Evolutionary conservation across 192 early-diverging fungal species (phyloP).

Genomic region (Gorgonomyces haynaldii): DNA sequence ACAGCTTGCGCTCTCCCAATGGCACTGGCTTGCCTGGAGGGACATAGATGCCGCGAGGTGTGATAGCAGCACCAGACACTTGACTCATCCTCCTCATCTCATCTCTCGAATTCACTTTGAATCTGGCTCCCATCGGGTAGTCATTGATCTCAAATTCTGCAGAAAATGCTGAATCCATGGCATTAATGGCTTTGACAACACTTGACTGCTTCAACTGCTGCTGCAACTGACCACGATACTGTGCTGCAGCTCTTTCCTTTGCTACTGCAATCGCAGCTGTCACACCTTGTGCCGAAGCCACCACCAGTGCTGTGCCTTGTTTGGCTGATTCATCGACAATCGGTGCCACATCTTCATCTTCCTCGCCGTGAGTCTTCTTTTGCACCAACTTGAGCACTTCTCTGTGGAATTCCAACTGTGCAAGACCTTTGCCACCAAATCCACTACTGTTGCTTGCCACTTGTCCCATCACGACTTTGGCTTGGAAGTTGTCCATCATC

Average conservation of each 20-base stretch:
- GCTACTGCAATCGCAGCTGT: slow-evolving; percentile 6
- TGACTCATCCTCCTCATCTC: slow-evolving; percentile 88
- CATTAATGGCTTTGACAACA: not conserved
- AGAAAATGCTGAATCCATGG: slow-evolving; percentile 40
- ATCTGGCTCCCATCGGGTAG: slow-evolving; percentile 88
- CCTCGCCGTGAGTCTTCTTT: slow-evolving; percentile 65
- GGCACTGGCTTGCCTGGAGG: slow-evolving; percentile 70
- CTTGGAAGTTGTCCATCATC: slow-evolving; percentile 66
- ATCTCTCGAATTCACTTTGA: slow-evolving; percentile 93
- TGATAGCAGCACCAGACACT: slow-evolving; percentile 88
- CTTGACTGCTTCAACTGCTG: slow-evolving; percentile 23
- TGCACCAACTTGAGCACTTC: slow-evolving; percentile 84
- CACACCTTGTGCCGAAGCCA: slow-evolving; percentile 7
- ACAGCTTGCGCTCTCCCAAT: slow-evolving; percentile 79
- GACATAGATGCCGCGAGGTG: slow-evolving; percentile 83
- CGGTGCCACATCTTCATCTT: slow-evolving; percentile 60
- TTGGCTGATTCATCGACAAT: slow-evolving; percentile 25
- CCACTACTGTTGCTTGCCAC: slow-evolving; percentile 62
- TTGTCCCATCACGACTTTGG: slow-evolving; percentile 66
- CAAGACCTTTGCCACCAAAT: slow-evolving; percentile 95
- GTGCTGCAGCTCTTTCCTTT: no score
- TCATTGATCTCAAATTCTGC: slow-evolving; percentile 96
- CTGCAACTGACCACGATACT: slow-evolving; percentile 3
- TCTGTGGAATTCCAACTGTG: slow-evolving; percentile 84
- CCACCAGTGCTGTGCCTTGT: slow-evolving; percentile 13